Evolutionary conservation across 768 basidiomycete species (phyloP).

Genomic region (Podaxis sp.): DNA sequence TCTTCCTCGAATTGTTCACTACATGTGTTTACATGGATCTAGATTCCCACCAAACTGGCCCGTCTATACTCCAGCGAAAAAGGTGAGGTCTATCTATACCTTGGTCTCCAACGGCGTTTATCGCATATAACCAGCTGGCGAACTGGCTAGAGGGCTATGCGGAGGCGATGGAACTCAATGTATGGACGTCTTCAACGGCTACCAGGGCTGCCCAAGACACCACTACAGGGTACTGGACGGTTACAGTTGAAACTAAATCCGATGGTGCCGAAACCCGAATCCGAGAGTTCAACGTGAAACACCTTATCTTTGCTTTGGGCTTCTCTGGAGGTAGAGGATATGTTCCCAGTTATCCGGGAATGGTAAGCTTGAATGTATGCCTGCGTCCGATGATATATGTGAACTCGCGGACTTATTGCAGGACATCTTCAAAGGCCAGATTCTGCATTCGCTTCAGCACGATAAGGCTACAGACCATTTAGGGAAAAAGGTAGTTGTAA

Average conservation of each 20-base stretch:
- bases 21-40: neutral
- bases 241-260: slow-evolving; percentile 38
- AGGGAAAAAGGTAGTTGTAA: slow-evolving; percentile 70
- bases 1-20: slow-evolving; percentile 14
- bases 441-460: slow-evolving; percentile 59
- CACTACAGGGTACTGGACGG: slow-evolving; percentile 36
- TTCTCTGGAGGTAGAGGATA: slow-evolving; percentile 44
- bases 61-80: slow-evolving; percentile 2
- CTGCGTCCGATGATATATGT: neutral
- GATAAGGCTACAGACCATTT: slow-evolving; percentile 50
- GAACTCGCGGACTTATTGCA: slow-evolving; percentile 18
- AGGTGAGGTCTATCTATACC: no score
- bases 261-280: slow-evolving; percentile 26
- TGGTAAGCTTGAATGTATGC: slow-evolving; percentile 26
- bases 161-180: slow-evolving; percentile 38
- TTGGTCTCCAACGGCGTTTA: no score
- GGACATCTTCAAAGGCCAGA: slow-evolving; percentile 61
- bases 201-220: slow-evolving; percentile 32
- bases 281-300: slow-evolving; percentile 42
- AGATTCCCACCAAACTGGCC: slow-evolving; percentile 34
- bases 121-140: slow-evolving; percentile 21
- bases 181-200: slow-evolving; percentile 48
- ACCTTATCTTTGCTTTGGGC: slow-evolving; percentile 54
- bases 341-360: slow-evolving; percentile 46
- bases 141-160: slow-evolving; percentile 33